A percentile compares a stretch with the other conserved stretches of the same genome.
phyloP scores from a whole-genome alignment of 2,329 filamentous ascomycete genomes.

The Clarireedia monteithiana region DNA sequence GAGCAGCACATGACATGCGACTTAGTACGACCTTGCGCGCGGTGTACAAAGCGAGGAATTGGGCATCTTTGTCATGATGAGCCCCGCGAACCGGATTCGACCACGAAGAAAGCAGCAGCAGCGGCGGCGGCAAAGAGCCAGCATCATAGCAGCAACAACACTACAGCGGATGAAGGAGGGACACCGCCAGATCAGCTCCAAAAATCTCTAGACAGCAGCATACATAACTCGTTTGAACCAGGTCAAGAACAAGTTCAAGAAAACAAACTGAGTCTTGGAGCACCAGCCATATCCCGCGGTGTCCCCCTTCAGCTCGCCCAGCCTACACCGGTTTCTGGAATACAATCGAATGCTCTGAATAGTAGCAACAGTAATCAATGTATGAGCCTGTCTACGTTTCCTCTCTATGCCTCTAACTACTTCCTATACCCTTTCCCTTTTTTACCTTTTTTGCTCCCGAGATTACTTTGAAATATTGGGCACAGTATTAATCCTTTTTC shows the following conservation, averaged over 20 bases:
- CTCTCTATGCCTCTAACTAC: background rate
- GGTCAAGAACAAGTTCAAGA: conserved; percentile 40
- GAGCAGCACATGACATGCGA: conserved; percentile 85
- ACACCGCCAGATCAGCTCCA: conserved; percentile 44
- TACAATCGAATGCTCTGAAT: conserved; percentile 53
- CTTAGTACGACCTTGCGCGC: conserved; percentile 75
- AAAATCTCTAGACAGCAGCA: conserved; percentile 35
- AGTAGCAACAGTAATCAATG: conserved; percentile 64
- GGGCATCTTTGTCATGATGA: conserved; percentile 98
- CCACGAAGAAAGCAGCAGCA: conserved; percentile 53
- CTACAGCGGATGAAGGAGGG: conserved; percentile 50
- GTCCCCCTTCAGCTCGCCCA: conserved; percentile 61
- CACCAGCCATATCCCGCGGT: conserved; percentile 36
- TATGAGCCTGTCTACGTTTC: conserved; percentile 38
- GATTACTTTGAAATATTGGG: conserved; percentile 12
- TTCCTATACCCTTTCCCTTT: background rate
- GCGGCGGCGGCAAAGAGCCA: conserved; percentile 59
- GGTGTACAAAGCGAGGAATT: conserved; percentile 98
- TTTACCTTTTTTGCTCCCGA: conserved; percentile 21
- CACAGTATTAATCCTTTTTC: conserved; percentile 32
- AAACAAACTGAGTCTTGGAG: conserved; percentile 32
- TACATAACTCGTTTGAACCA: conserved; percentile 49
- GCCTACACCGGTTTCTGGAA: conserved; percentile 59
- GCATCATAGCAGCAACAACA: conserved; percentile 39
- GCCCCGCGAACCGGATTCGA: conserved; percentile 69